A percentile compares a stretch with the other conserved stretches of the same genome.
These are phyloP conservation scores for Solanum medicagineum DNA, from an alignment of 257 asterid species.

Conservation along the genomic window DNA sequence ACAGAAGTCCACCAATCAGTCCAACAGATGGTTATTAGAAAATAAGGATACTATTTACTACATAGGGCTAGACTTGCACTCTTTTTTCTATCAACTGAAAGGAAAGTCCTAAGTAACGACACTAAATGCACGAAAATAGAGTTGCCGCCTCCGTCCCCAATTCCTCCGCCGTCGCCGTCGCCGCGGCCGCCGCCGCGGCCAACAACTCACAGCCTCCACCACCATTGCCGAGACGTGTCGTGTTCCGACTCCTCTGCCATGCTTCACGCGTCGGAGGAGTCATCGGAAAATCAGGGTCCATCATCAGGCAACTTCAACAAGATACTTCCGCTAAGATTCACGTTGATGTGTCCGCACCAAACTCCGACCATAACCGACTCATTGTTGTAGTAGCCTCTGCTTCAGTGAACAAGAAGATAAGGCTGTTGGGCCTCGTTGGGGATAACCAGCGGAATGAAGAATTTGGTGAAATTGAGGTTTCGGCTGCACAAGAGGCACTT, in stretches of 20 bases:
- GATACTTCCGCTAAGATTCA: conserved; percentile 46
- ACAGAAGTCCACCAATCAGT: neutral
- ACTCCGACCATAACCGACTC: conserved; percentile 34
- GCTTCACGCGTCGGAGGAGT: conserved; percentile 62
- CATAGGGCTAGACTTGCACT: neutral
- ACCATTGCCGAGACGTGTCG: conserved; percentile 5
- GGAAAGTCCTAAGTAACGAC: neutral
- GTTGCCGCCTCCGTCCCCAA: neutral
- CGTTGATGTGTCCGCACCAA: conserved; percentile 32
- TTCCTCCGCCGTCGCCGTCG: neutral
- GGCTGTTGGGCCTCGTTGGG: neutral
- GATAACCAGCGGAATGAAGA: neutral
- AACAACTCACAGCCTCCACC: neutral
- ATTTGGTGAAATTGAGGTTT: conserved; percentile 24
- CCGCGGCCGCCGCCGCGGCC: neutral
- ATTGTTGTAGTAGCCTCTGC: conserved; percentile 41
- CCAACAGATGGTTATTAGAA: neutral
- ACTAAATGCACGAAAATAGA: neutral
- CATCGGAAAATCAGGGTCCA: conserved; percentile 62
- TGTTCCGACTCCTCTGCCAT: conserved; percentile 69
- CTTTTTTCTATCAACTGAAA: neutral
- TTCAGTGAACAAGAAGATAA: conserved; percentile 7
- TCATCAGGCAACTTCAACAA: conserved; percentile 55
- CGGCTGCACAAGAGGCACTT: conserved; percentile 72
- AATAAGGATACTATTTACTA: neutral